These are phyloP conservation scores for Ogataea nakhonphanomensis DNA, from an alignment of 805 yeast genomes.

Conservation along the genomic window DNA sequence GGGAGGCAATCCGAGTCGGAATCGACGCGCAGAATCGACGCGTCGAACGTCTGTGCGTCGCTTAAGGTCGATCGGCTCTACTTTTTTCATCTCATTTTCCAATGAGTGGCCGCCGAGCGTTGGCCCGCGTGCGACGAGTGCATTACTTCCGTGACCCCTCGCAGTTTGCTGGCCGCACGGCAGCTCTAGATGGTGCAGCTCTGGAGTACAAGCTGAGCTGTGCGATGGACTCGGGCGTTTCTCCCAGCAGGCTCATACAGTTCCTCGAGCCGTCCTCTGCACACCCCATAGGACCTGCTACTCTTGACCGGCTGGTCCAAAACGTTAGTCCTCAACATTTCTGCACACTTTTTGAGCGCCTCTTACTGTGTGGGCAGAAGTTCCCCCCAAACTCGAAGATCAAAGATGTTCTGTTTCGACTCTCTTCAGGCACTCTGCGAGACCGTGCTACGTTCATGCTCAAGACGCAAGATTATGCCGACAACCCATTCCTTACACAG, in stretches of 20 bases:
- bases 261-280: not conserved
- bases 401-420: slow-evolving; percentile 7
- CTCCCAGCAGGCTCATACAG: not conserved
- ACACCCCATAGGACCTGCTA: not conserved
- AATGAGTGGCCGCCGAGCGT: not conserved
- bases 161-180: not conserved
- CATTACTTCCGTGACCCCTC: slow-evolving; percentile 4
- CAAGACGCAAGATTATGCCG: not conserved
- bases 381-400: slow-evolving; percentile 5
- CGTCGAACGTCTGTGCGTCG: not conserved
- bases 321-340: not conserved
- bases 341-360: slow-evolving; percentile 5
- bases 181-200: no score
- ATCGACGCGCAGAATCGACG: slow-evolving; percentile 1
- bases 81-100: slow-evolving; percentile 4
- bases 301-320: slow-evolving; percentile 5
- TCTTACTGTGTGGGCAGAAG: slow-evolving; percentile 8
- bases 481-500: slow-evolving; percentile 1
- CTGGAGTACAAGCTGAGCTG: slow-evolving; percentile 2
- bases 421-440: slow-evolving; percentile 13
- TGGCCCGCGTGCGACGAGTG: slow-evolving; percentile 3
- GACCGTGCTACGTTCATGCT: slow-evolving; percentile 9
- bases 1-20: slow-evolving; percentile 10
- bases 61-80: slow-evolving; percentile 1
- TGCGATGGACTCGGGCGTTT: slow-evolving; percentile 1